phyloP scores from a whole-genome alignment of 1,284 basidiomycete genomes.

The Ustilago curta region DNA sequence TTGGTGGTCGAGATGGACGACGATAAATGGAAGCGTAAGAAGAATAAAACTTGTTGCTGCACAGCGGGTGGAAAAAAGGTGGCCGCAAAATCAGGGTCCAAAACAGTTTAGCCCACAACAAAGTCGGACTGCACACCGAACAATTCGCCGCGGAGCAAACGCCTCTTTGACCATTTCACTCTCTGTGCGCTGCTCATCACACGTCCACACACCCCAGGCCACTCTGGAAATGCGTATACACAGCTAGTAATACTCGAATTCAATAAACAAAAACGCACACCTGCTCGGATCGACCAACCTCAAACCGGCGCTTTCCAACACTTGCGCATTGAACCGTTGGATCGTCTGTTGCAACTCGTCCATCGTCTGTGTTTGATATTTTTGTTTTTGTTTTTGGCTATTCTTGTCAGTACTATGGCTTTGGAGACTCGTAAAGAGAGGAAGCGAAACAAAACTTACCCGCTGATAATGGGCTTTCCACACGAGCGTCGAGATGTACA shows the following conservation, averaged over 20 bases:
- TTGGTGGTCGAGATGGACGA: neutral
- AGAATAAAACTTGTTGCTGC: neutral
- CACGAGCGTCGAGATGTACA: constrained; percentile 72
- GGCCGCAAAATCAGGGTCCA: too few relatives aligned
- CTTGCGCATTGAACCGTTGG: constrained; percentile 75
- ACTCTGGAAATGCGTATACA: too few relatives aligned
- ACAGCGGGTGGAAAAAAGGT: too few relatives aligned
- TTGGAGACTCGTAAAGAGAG: too few relatives aligned
- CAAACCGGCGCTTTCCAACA: constrained; percentile 83
- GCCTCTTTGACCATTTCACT: too few relatives aligned
- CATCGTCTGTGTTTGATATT: too few relatives aligned
- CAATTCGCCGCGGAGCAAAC: constrained; percentile 6
- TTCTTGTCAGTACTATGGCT: too few relatives aligned
- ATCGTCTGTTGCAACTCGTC: constrained; percentile 75
- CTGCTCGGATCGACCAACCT: constrained; percentile 82
- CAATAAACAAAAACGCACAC: constrained; percentile 81
- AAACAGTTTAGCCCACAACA: too few relatives aligned
- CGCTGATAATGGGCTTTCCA: constrained; percentile 79
- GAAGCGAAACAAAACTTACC: constrained; percentile 71
- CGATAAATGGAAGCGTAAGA: neutral
- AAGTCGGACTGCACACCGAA: too few relatives aligned
- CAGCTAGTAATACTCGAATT: constrained; percentile 69
- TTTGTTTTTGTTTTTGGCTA: too few relatives aligned
- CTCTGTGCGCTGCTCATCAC: too few relatives aligned
- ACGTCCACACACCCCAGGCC: too few relatives aligned